Evolutionary conservation across 1,139 yeast species (phyloP).

Genomic region (Trichomonascaceae sp.): DNA sequence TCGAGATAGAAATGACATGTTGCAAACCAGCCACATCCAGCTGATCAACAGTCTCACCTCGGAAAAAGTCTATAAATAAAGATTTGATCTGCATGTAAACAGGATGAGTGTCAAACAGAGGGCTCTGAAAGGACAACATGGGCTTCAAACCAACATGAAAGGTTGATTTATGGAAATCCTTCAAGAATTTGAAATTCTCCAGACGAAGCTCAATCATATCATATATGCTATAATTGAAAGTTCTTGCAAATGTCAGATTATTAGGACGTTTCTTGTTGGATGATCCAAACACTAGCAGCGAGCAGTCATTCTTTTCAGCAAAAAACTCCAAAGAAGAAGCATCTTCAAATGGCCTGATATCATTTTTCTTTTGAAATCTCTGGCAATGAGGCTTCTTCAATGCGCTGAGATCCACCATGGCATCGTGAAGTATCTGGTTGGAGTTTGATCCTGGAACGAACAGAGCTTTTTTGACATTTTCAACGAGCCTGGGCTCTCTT

Average conservation of each 20-base stretch:
- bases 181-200: slow-evolving; percentile 60
- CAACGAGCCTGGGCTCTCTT: slow-evolving; percentile 81
- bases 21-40: slow-evolving; percentile 95
- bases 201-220: slow-evolving; percentile 92
- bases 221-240: slow-evolving; percentile 81
- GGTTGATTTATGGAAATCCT: slow-evolving; percentile 70
- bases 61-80: slow-evolving; percentile 81
- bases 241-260: slow-evolving; percentile 79
- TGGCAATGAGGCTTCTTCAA: slow-evolving; percentile 88
- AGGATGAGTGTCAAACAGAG: slow-evolving; percentile 86
- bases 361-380: slow-evolving; percentile 82
- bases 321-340: slow-evolving; percentile 81
- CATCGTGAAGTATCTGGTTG: slow-evolving; percentile 76
- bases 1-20: slow-evolving; percentile 77
- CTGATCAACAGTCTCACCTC: slow-evolving; percentile 73
- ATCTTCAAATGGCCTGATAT: slow-evolving; percentile 90
- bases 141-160: slow-evolving; percentile 91
- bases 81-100: slow-evolving; percentile 81
- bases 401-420: slow-evolving; percentile 83
- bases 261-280: slow-evolving; percentile 91
- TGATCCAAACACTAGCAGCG: slow-evolving; percentile 75
- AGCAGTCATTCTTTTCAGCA: slow-evolving; percentile 88
- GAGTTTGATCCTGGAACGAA: slow-evolving; percentile 87
- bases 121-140: slow-evolving; percentile 88
- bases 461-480: slow-evolving; percentile 82